These are phyloP conservation scores for Arabidopsis arenosa DNA, from an alignment of 345 rosid genomes.

Conservation along the genomic window DNA sequence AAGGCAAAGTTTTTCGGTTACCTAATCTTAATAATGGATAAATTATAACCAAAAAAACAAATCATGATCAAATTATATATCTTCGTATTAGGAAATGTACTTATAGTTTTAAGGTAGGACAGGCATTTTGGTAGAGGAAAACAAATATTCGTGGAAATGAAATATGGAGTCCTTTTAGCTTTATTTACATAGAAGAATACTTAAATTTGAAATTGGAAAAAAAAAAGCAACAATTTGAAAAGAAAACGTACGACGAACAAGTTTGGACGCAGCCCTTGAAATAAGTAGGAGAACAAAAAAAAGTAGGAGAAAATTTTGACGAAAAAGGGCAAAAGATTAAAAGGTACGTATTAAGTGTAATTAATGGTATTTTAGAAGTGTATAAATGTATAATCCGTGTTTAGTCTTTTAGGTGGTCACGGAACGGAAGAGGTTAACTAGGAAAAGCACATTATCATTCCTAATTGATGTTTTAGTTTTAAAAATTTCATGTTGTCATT, in stretches of 20 bases:
- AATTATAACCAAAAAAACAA: not conserved
- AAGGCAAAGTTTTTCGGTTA: not conserved
- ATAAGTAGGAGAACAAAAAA: too few species aligned
- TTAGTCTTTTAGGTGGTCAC: conserved; percentile 16
- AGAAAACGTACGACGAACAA: not conserved
- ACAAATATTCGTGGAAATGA: not conserved
- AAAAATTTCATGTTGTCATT: conserved; percentile 2
- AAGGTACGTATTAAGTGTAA: not conserved
- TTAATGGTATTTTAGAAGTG: not conserved
- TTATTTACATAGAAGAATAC: not conserved
- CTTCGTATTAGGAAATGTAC: not conserved
- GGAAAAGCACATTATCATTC: conserved; percentile 16
- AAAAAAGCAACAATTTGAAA: not conserved
- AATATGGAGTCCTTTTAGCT: not conserved
- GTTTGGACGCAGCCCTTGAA: not conserved
- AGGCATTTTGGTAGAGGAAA: not conserved
- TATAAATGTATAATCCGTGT: not conserved
- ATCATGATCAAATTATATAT: not conserved
- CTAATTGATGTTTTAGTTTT: not conserved
- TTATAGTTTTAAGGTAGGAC: not conserved
- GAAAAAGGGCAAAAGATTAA: not conserved
- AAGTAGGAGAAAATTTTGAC: not conserved
- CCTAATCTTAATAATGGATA: not conserved
- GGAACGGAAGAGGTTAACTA: conserved; percentile 2
- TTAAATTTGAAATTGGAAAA: conserved; percentile 11